Evolutionary conservation across 371 early-diverging fungal genomes (phyloP), one percentile per base, ranked within the genome.

Genomic region (Rhizomucor miehei): DNA sequence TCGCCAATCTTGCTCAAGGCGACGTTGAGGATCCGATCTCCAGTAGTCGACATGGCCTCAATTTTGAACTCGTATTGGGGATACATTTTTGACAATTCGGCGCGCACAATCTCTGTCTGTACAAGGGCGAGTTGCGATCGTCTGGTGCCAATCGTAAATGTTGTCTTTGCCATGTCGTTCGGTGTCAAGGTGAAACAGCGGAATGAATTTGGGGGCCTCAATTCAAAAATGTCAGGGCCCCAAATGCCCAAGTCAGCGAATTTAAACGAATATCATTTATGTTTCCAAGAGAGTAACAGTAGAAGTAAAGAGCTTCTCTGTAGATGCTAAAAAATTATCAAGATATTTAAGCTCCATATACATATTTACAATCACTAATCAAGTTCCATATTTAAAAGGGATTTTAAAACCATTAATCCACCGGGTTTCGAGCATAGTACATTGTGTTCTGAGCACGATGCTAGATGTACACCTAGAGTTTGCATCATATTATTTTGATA

Each of bases 1-100:
- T 90, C 85, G 25, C 98, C 97, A 60, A 97, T 94, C 71, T 95
- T 91, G 59, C 79, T 85, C 44, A 98, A 72, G 0, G 97, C 87
- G n/a, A 83, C 75, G 58, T 91, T 85, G 48, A 91, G 85, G 49
- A 91, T 84, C 54, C 89, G 79, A 73, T 98, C 98, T 25, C 93
- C 93, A 0, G 81, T 87, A 6, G 96, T 95, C 5, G 88, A 79
- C 88, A 95, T 94, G 43, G 85, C 75, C 54, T 75, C 69, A 24
- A 94, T 71, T 8, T 75, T 59, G 51, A 93, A 87, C 8, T 65
- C 40, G 49, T 72, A 62, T 35, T 54, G 48, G 23, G 73, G 66
- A 64, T 85, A 79, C 25, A 51, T 40, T 20, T 55, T 48, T 44
- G 77, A 59, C 36, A 98, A 77, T n/a, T 52, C 60, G 20, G 63